phyloP scores from a whole-genome alignment of 106 monocot species.

The Amphibolis antarctica region DNA sequence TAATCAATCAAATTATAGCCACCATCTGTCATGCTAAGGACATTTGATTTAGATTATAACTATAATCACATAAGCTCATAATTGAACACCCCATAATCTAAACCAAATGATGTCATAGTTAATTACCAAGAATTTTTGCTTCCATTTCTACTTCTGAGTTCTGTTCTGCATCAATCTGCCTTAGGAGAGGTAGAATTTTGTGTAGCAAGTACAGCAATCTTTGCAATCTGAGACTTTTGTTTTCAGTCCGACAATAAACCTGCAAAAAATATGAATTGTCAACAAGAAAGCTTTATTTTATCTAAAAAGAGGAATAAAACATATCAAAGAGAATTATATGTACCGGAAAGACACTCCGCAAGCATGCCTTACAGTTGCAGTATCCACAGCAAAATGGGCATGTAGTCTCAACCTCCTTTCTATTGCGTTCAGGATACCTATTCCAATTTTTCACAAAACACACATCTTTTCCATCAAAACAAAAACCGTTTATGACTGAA shows the following conservation, averaged over 20 bases:
- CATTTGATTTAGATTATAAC: too few relatives aligned
- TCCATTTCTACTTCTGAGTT: conserved; percentile 11
- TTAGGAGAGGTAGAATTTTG: conserved; percentile 11
- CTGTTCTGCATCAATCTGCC: conserved; percentile 12
- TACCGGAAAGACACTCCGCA: conserved; percentile 12
- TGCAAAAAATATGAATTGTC: neutral
- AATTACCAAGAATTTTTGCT: conserved; percentile 13
- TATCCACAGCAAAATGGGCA: conserved; percentile 17
- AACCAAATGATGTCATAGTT: too few relatives aligned
- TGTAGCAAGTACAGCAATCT: conserved; percentile 11
- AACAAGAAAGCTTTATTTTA: neutral
- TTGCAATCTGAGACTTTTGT: conserved; percentile 9
- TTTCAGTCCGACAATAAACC: neutral
- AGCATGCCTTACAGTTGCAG: conserved; percentile 21
- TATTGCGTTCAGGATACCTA: conserved; percentile 16
- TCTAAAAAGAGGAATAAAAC: neutral
- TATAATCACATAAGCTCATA: too few relatives aligned
- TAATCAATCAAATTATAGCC: too few relatives aligned
- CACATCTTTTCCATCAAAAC: neutral
- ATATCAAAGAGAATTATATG: neutral
- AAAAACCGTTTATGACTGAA: neutral
- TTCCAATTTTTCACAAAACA: neutral
- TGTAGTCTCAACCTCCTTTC: conserved; percentile 1
- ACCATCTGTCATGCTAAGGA: too few relatives aligned
- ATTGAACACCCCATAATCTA: too few relatives aligned